Evolutionary conservation across 768 basidiomycete species (phyloP).

Genomic region (Krasilnikovozyma curviuscula): DNA sequence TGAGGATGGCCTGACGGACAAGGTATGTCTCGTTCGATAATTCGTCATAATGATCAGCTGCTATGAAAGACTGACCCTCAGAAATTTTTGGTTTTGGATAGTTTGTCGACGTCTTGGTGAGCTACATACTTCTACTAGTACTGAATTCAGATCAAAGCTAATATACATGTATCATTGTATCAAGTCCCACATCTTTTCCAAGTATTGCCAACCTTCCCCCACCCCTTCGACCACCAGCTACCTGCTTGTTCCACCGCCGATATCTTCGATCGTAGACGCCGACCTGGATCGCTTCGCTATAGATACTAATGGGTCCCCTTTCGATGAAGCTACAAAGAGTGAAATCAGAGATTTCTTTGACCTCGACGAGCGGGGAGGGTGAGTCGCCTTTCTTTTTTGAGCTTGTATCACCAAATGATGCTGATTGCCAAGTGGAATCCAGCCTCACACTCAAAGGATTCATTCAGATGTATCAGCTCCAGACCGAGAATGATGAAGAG

Average conservation of each 20-base stretch:
- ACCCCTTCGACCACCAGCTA: background rate
- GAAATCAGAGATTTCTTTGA: slow-evolving; percentile 60
- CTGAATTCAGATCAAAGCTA: too few species aligned
- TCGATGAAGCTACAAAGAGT: slow-evolving; percentile 54
- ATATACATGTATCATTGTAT: too few species aligned
- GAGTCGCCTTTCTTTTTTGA: background rate
- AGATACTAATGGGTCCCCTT: slow-evolving; percentile 67
- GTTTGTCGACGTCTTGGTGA: too few species aligned
- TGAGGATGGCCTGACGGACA: too few species aligned
- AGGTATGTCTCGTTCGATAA: too few species aligned
- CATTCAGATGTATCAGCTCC: slow-evolving; percentile 63
- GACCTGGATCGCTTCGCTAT: slow-evolving; percentile 56
- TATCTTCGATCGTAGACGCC: slow-evolving; percentile 39
- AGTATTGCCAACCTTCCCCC: slow-evolving; percentile 42
- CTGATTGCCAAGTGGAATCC: too few species aligned
- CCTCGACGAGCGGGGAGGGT: slow-evolving; percentile 33
- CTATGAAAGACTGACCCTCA: too few species aligned
- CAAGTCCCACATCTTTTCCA: slow-evolving; percentile 61
- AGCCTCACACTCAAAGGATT: slow-evolving; percentile 58
- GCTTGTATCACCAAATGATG: background rate
- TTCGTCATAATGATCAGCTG: too few species aligned
- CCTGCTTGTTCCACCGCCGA: background rate
- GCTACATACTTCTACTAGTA: too few species aligned
- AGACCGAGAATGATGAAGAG: slow-evolving; percentile 57
- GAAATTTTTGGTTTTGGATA: too few species aligned